Evolutionary conservation across 192 early-diverging fungal genomes (phyloP), one percentile per base, ranked within the genome.

Genomic region (Gonapodya prolifera): DNA sequence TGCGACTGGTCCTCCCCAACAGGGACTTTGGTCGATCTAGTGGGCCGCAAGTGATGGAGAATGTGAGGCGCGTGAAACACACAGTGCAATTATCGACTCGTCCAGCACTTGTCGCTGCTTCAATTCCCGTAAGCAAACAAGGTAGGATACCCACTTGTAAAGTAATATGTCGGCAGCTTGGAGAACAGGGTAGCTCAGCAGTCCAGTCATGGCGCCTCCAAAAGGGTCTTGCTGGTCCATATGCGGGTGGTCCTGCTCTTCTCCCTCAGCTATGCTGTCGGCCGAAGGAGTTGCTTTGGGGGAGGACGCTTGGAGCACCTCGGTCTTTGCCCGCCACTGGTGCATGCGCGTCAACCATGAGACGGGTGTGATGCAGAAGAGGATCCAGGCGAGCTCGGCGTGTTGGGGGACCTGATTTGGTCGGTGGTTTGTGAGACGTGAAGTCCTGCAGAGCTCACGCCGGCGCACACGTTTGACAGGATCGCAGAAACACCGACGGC

Each of bases 1-100:
- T 96, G 96, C 8, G 91, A 78, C 77, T 98, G 95, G 83, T 98
- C 96, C 70, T 94, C 94, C 34, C 96, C 96, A 2, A 98, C 92
- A 0, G 96, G 96, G 2, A 98, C 89, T 74, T 95, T 87, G 1
- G 91, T 93, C 0, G 94, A 91, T 29, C 82, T 87, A 35, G 1
- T 1, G 35, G 16, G n/a, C n/a, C n/a, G n/a, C n/a, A 23, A 32
- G 1, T 29, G 0, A 34, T 69, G 18, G 45, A 69, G 8, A n/a
- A 16, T 69, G 45, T 16, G 45, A 8, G n/a, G 8, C 45, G n/a
- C 45, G n/a, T 16, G 45, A n/a, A 69, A 69, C 45, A 16, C 13
- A n/a, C 45, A n/a, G n/a, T n/a, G n/a, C n/a, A n/a, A n/a, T n/a
- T n/a, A n/a, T n/a, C n/a, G n/a, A n/a, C n/a, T n/a, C n/a, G n/a